A percentile compares a stretch with the other conserved stretches of the same genome.
phyloP scores from a whole-genome alignment of 2,329 filamentous ascomycete species.

The Alternaria ethzedia region DNA sequence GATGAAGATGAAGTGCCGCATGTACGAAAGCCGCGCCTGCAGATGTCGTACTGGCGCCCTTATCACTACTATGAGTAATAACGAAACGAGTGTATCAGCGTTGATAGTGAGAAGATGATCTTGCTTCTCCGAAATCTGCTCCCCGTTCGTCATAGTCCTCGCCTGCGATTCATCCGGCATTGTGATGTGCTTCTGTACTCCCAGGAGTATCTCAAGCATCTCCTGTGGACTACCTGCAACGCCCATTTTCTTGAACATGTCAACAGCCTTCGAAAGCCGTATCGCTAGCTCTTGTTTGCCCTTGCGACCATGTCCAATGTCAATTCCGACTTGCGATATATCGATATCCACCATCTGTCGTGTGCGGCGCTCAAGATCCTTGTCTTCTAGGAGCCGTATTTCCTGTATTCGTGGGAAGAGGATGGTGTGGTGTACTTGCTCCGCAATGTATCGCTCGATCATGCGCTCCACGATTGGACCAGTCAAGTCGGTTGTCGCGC shows the following conservation, averaged over 20 bases:
- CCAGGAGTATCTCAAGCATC: conserved; percentile 82
- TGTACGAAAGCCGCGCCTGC: conserved; percentile 88
- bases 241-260: conserved; percentile 86
- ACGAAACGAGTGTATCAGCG: conserved; percentile 89
- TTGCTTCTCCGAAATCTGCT: conserved; percentile 57
- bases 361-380: conserved; percentile 87
- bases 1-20: conserved; percentile 96
- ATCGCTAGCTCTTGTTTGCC: conserved; percentile 83
- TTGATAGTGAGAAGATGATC: conserved; percentile 70
- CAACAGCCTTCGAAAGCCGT: conserved; percentile 78
- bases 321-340: conserved; percentile 90
- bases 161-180: conserved; percentile 53
- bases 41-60: conserved; percentile 85
- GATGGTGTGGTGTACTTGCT: conserved; percentile 84
- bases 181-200: conserved; percentile 84
- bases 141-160: conserved; percentile 28
- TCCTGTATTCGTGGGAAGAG: conserved; percentile 83
- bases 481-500: conserved; percentile 90
- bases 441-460: conserved; percentile 92
- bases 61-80: conserved; percentile 91
- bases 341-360: conserved; percentile 93
- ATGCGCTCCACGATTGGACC: conserved; percentile 90
- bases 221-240: conserved; percentile 81
- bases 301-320: conserved; percentile 76
- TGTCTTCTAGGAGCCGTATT: conserved; percentile 80